Conservation (phyloP, 768 basidiomycete species). For the Lactarius sp. region DNA sequence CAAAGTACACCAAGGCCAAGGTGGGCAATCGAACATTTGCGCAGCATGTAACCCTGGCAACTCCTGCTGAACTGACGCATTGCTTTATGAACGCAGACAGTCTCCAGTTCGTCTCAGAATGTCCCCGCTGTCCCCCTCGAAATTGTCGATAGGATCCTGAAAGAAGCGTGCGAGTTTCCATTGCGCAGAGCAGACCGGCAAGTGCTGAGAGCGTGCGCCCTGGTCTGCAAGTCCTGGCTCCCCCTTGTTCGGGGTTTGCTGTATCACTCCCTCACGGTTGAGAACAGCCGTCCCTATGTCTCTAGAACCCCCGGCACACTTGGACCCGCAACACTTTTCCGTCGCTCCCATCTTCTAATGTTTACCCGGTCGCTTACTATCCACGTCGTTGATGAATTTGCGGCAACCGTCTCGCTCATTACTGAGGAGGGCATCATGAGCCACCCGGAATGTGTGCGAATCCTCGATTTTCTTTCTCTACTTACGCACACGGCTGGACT, state of each 20-base stretch:
- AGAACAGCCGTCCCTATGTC: slow-evolving; percentile 10
- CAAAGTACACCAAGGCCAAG: not conserved
- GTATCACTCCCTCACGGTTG: slow-evolving; percentile 12
- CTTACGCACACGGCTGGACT: slow-evolving; percentile 12
- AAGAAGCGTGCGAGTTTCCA: slow-evolving; percentile 14
- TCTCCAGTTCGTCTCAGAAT: not conserved
- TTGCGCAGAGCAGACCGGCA: not conserved
- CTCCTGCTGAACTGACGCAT: not conserved
- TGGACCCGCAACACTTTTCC: slow-evolving; percentile 5
- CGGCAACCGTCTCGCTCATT: not conserved
- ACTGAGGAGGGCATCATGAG: not conserved
- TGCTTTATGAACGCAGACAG: not conserved
- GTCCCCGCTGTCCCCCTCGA: slow-evolving; percentile 10
- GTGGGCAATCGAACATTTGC: not conserved
- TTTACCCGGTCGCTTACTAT: slow-evolving; percentile 11
- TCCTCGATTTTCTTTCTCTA: slow-evolving; percentile 12
- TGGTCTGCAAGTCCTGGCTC: slow-evolving; percentile 20
- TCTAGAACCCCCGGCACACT: slow-evolving; percentile 13
- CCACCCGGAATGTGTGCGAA: slow-evolving; percentile 9
- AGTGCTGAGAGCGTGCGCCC: slow-evolving; percentile 7
- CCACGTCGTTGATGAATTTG: slow-evolving; percentile 11
- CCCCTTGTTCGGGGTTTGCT: slow-evolving; percentile 11
- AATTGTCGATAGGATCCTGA: slow-evolving; percentile 12
- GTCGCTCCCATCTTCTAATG: slow-evolving; percentile 3
- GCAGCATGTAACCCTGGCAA: slow-evolving; percentile 1